Conservation (phyloP, 345 rosid species). For the Camelina laxa region DNA sequence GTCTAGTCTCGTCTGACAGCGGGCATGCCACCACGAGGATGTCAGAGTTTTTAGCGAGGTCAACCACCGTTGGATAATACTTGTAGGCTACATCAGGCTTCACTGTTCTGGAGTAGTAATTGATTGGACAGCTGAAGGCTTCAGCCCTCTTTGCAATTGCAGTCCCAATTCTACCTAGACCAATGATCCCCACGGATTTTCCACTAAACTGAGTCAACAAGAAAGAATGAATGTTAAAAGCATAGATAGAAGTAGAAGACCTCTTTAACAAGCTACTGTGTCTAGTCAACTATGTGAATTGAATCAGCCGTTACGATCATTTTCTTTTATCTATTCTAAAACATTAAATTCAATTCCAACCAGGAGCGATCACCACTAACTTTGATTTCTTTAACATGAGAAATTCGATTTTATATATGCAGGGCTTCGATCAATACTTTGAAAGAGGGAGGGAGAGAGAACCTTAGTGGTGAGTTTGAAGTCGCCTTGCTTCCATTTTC, state of each 20-base stretch:
- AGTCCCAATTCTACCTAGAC: slow-evolving; percentile 74
- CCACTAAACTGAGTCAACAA: slow-evolving; percentile 61
- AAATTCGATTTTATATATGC: background rate
- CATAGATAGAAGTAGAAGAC: background rate
- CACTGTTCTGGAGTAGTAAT: slow-evolving; percentile 61
- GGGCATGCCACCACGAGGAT: slow-evolving; percentile 74
- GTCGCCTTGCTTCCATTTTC: slow-evolving; percentile 73
- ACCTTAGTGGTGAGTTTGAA: slow-evolving; percentile 77
- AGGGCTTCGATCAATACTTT: background rate
- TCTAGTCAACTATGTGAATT: background rate
- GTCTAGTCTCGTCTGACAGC: slow-evolving; percentile 57
- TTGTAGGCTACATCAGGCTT: slow-evolving; percentile 56
- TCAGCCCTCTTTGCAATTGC: slow-evolving; percentile 76
- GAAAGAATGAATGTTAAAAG: slow-evolving; percentile 7
- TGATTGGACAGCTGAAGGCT: slow-evolving; percentile 73
- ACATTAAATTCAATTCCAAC: too few species aligned
- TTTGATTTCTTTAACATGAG: too few species aligned
- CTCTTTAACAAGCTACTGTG: background rate
- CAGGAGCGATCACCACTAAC: too few species aligned
- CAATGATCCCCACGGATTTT: slow-evolving; percentile 70
- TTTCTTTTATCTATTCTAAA: too few species aligned
- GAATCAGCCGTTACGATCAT: background rate
- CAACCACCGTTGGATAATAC: slow-evolving; percentile 55
- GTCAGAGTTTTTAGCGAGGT: slow-evolving; percentile 64
- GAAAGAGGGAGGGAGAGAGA: slow-evolving; percentile 5